Evolutionary conservation across 257 asterid species (phyloP).

Genomic region (Solanum piurae): DNA sequence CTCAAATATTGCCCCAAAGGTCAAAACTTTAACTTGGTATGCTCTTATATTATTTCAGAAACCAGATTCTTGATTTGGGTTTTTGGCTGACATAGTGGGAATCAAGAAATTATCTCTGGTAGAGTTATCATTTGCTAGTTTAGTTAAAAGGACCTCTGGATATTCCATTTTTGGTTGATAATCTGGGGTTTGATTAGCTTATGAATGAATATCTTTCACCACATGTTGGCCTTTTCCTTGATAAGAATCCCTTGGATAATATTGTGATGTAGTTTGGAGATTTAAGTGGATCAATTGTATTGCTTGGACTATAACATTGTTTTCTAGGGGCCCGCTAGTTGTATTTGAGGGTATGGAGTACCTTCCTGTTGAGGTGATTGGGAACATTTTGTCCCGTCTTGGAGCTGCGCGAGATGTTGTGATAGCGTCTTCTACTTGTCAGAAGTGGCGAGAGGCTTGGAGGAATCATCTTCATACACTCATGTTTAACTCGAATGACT

Average conservation of each 20-base stretch:
- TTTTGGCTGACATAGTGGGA: neutral
- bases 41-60: neutral
- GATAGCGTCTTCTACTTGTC: constrained; percentile 79
- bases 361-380: constrained; percentile 91
- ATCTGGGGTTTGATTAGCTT: constrained; percentile 7
- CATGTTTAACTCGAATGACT: constrained; percentile 59
- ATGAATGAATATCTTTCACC: neutral
- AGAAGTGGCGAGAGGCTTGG: constrained; percentile 82
- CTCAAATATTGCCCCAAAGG: neutral
- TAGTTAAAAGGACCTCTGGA: neutral
- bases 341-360: constrained; percentile 40
- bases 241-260: constrained; percentile 5
- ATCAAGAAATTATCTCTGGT: neutral
- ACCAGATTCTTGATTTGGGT: neutral
- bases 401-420: constrained; percentile 84
- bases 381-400: constrained; percentile 65
- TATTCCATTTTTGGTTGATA: constrained; percentile 6
- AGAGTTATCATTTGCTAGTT: neutral
- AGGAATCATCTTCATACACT: constrained; percentile 71
- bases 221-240: constrained; percentile 11
- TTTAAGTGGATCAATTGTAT: constrained; percentile 8
- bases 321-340: neutral
- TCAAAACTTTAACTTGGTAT: neutral
- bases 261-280: neutral
- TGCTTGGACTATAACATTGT: constrained; percentile 9